Conservation (phyloP, 2,329 filamentous ascomycete species). For the Alternaria atra region DNA sequence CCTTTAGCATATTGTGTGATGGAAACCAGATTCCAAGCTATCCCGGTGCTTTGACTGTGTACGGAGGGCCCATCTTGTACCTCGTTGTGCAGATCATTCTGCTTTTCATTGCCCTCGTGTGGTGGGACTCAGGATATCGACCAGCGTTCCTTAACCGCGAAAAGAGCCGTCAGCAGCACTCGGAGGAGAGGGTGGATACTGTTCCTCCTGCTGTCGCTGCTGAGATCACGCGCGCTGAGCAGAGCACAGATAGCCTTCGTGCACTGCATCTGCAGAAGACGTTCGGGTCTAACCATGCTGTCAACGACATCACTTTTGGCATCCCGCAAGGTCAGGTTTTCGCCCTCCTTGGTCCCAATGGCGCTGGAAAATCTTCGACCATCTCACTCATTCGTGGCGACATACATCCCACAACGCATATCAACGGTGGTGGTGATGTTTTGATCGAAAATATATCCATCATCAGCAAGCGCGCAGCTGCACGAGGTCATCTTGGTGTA, state of each 20-base stretch:
- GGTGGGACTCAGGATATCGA: constrained; percentile 76
- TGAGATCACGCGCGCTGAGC: constrained; percentile 71
- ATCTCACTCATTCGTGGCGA: constrained; percentile 93
- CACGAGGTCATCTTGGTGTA: constrained; percentile 82
- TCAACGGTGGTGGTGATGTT: constrained; percentile 74
- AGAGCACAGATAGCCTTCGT: constrained; percentile 73
- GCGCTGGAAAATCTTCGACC: constrained; percentile 89
- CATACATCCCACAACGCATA: constrained; percentile 70
- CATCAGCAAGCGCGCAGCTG: constrained; percentile 73
- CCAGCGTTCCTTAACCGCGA: constrained; percentile 62
- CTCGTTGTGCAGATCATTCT: constrained; percentile 76
- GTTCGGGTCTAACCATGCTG: constrained; percentile 76
- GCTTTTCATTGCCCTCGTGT: constrained; percentile 77
- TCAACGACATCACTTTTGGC: constrained; percentile 88
- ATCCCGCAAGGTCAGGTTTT: constrained; percentile 84
- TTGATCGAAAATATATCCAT: constrained; percentile 82
- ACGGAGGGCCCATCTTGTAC: constrained; percentile 86
- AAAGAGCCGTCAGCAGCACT: constrained; percentile 50
- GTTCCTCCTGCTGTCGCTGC: constrained; percentile 67
- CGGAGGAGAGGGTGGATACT: constrained; percentile 55
- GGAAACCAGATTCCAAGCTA: constrained; percentile 70
- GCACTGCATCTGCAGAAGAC: constrained; percentile 82
- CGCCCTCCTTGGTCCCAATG: constrained; percentile 87
- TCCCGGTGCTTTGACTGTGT: constrained; percentile 75
- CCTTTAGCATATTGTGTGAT: constrained; percentile 80